Evolutionary conservation across 1,284 basidiomycete species (phyloP).

Genomic region (Tausonia pullulans): DNA sequence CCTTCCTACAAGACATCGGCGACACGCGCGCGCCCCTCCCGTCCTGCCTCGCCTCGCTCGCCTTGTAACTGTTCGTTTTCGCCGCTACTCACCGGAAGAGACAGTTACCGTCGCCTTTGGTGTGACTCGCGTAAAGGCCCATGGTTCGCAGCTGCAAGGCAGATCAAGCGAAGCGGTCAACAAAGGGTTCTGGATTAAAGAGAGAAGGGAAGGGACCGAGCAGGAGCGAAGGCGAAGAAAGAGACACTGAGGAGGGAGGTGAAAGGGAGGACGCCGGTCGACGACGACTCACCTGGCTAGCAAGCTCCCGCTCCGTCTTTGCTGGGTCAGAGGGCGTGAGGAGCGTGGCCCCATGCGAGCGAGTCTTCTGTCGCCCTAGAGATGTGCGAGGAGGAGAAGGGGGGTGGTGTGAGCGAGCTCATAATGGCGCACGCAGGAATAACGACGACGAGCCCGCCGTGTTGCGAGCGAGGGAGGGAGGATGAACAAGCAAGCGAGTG

Average conservation of each 20-base stretch:
- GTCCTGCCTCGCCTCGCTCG: not conserved
- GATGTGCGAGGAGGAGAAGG: too few relatives aligned
- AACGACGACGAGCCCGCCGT: too few relatives aligned
- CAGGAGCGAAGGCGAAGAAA: not conserved
- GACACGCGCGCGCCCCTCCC: too few relatives aligned
- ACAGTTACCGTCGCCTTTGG: slow-evolving; percentile 76
- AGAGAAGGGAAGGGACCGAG: not conserved
- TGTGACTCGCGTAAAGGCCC: slow-evolving; percentile 33
- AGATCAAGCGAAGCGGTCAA: not conserved
- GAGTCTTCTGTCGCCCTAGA: slow-evolving; percentile 3
- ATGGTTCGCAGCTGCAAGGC: slow-evolving; percentile 17
- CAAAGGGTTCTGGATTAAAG: not conserved
- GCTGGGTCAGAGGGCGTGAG: slow-evolving; percentile 5
- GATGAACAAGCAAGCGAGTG: too few relatives aligned
- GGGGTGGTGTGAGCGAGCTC: too few relatives aligned
- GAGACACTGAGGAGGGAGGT: too few relatives aligned
- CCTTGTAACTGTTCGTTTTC: not conserved
- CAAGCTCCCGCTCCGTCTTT: slow-evolving; percentile 5
- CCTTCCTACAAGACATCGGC: not conserved
- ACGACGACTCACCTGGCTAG: slow-evolving; percentile 1
- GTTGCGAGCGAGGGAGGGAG: too few relatives aligned
- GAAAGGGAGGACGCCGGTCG: too few relatives aligned
- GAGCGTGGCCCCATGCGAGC: slow-evolving; percentile 4
- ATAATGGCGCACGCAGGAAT: too few relatives aligned
- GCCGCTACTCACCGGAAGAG: slow-evolving; percentile 45